Evolutionary conservation across 495 filamentous ascomycete species (phyloP), one percentile per base, ranked within the genome.

Genomic region (Penicillium chermesinum): DNA sequence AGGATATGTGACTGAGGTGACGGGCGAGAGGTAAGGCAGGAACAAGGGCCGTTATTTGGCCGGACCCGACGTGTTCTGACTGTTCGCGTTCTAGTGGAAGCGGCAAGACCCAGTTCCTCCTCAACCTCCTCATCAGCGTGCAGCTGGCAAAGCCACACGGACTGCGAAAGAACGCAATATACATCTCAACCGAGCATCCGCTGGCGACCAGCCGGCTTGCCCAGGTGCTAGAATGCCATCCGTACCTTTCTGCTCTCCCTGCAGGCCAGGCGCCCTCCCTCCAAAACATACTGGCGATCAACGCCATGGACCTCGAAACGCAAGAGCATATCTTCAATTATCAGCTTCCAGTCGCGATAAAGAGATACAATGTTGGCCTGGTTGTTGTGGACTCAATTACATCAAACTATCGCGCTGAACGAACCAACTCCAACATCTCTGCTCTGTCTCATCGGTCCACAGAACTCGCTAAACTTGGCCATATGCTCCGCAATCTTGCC

Each of bases 21-120:
- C 88, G 2, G 94, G 94, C 32, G 93, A 96, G 71, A 95, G 84
- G 84, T 85, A 56, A 38, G 59, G 12, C 25, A 44, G 21, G 20
- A 1, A 18, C 1, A 12, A 48, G 10, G n/a, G n/a, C n/a, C n/a
- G n/a, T 41, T 17, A 44, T 13, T 12, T n/a, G 5, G 19, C 3
- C 9, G 41, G 30, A 50, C 30, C 38, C 38, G 15, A 19, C 45
- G 10, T 48, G 45, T 68, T 54, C 69, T 66, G 15, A 34, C 18
- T 2, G 19, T n/a, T n/a, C 34, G 6, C 25, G 25, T 22, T 47
- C 1, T 57, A 85, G 89, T 66, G 93, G 90, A 58, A 85, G 87
- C 54, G 93, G 93, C 59, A 98, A 98, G 74, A 96, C 94, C 13
- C 94, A 98, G 65, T 83, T 96, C 67, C 87, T 96, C 16, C 85